Conservation (phyloP, 305 asterid genomes). For the Rubia balearica region DNA sequence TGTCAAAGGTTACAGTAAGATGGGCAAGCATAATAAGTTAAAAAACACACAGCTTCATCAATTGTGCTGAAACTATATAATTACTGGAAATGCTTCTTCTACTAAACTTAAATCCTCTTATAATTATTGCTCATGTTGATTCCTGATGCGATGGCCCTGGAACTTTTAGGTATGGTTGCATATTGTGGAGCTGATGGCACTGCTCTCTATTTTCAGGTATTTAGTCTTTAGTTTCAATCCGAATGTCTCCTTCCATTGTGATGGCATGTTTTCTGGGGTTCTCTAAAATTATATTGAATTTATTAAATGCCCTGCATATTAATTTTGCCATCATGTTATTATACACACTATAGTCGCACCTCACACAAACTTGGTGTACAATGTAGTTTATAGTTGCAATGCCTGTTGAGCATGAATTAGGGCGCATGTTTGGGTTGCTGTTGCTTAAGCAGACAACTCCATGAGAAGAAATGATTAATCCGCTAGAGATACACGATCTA, state of each 20-base stretch:
- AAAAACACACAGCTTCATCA: neutral
- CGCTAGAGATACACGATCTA: neutral
- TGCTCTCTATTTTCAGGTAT: constrained; percentile 71
- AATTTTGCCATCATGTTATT: neutral
- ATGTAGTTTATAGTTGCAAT: neutral
- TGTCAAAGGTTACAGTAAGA: neutral
- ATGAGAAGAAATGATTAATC: neutral
- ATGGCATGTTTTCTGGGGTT: neutral
- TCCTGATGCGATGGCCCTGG: constrained; percentile 12
- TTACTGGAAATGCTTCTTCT: neutral
- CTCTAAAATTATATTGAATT: neutral
- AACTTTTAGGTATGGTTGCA: constrained; percentile 62
- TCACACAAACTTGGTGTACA: neutral
- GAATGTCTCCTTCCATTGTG: neutral
- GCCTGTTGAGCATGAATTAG: neutral
- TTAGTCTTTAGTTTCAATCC: neutral
- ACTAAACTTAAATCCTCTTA: neutral
- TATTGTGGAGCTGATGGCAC: constrained; percentile 84
- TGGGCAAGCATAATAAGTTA: neutral
- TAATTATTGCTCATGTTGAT: neutral
- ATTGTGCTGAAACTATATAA: neutral
- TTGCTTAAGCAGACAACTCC: neutral
- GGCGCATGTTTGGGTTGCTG: neutral
- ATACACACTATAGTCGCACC: neutral
- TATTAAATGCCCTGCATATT: neutral